These are phyloP conservation scores for Cucumis hystrix DNA, from an alignment of 306 rosid species.

Conservation along the genomic window DNA sequence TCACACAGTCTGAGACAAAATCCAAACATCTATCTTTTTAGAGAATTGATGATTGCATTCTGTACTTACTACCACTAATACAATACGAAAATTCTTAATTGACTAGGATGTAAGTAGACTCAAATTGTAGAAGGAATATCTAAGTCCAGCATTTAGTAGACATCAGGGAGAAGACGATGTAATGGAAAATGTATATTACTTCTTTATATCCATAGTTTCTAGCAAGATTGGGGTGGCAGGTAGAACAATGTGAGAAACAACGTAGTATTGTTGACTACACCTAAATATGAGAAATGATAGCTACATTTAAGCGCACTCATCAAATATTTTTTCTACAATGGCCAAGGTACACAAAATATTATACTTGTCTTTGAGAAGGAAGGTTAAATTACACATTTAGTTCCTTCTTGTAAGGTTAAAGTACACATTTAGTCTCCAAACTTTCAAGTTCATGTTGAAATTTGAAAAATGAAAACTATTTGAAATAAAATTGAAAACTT, in stretches of 20 bases:
- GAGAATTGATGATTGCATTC: neutral
- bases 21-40: neutral
- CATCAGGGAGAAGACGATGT: neutral
- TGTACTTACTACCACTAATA: neutral
- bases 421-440: too few species aligned
- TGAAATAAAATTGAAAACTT: too few species aligned
- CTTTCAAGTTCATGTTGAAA: too few species aligned
- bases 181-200: neutral
- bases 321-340: neutral
- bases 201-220: neutral
- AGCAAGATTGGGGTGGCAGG: neutral
- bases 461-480: too few species aligned
- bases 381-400: too few species aligned
- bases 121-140: neutral
- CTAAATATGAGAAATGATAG: too few species aligned
- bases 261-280: neutral
- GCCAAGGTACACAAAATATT: too few species aligned
- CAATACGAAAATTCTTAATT: neutral
- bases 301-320: neutral
- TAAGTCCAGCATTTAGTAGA: neutral
- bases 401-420: too few species aligned
- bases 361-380: neutral
- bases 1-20: slow-evolving; percentile 54
- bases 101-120: neutral
- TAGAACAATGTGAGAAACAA: neutral